Conservation (phyloP, 768 basidiomycete genomes). For the Coprinopsis marcescibilis region DNA sequence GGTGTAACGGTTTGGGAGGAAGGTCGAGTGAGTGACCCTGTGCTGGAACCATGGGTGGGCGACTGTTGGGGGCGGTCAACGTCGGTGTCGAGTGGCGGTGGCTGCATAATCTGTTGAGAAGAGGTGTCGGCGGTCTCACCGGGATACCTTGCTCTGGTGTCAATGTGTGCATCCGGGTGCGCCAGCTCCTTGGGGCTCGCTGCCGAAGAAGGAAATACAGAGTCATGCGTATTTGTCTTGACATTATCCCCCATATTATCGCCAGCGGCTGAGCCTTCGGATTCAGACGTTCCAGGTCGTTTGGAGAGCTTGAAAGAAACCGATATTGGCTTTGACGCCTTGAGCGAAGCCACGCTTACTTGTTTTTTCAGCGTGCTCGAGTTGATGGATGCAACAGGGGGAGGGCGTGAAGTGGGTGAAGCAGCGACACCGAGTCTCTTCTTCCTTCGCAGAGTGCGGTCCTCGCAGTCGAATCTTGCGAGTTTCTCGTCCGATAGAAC, state of each 20-base stretch:
- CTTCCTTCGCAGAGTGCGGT: background rate
- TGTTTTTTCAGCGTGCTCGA: background rate
- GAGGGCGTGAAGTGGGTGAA: background rate
- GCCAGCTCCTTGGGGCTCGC: no score
- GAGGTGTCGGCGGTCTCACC: no score
- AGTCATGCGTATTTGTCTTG: no score
- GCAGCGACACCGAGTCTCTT: background rate
- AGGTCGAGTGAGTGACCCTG: background rate
- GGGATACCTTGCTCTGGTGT: no score
- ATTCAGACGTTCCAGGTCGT: background rate
- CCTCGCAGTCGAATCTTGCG: background rate
- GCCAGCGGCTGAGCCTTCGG: no score
- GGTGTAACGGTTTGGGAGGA: background rate
- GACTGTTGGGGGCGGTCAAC: no score
- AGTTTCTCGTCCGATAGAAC: background rate
- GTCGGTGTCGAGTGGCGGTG: no score
- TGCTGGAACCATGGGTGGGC: no score
- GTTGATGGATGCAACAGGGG: background rate
- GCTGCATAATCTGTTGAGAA: no score
- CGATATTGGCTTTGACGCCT: background rate
- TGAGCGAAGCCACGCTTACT: background rate
- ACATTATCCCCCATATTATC: no score
- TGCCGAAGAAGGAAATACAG: no score
- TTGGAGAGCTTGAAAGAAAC: conserved; percentile 1
- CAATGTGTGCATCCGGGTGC: no score